Percentiles rank a stretch among this genome's conserved stretches.
Conservation (phyloP, 2,329 filamentous ascomycete genomes). For the Xylariaceae sp. region DNA sequence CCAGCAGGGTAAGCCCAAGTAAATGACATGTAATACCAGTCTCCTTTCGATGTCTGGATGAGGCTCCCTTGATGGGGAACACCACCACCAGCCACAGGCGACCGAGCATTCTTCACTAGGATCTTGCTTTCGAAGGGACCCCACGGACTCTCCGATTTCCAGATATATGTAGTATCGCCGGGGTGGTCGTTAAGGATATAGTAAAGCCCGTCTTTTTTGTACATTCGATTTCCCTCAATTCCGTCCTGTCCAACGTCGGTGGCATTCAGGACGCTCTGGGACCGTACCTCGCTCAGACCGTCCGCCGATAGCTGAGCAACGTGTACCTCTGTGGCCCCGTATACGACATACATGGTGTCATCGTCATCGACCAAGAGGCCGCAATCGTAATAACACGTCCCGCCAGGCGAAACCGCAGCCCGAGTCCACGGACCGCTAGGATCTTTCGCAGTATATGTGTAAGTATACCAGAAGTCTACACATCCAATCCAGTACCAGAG, state of each 20-base stretch:
- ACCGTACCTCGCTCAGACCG: conserved; percentile 47
- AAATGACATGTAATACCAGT: conserved; percentile 68
- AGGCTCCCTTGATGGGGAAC: conserved; percentile 62
- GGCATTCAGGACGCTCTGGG: conserved; percentile 43
- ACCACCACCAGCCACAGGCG: conserved; percentile 54
- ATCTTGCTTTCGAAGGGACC: conserved; percentile 58
- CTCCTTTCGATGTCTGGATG: conserved; percentile 55
- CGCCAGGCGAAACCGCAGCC: conserved; percentile 35
- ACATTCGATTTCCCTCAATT: conserved; percentile 51
- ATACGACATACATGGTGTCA: conserved; percentile 64
- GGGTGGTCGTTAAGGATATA: conserved; percentile 60
- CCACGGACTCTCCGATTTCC: conserved; percentile 56
- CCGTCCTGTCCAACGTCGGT: conserved; percentile 17
- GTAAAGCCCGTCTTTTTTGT: conserved; percentile 62
- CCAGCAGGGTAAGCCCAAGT: conserved; percentile 62
- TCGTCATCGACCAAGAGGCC: conserved; percentile 64
- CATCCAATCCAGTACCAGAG: conserved; percentile 57
- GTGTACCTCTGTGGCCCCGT: conserved; percentile 55
- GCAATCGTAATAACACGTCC: conserved; percentile 63
- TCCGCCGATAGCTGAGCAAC: conserved; percentile 59
- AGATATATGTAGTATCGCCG: conserved; percentile 53
- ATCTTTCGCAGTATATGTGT: conserved; percentile 57
- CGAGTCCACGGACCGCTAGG: conserved; percentile 54
- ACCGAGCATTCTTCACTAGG: conserved; percentile 51
- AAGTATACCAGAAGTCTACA: conserved; percentile 56